Conservation (phyloP, 2,329 filamentous ascomycete genomes). For the Bipolaris zeicola region DNA sequence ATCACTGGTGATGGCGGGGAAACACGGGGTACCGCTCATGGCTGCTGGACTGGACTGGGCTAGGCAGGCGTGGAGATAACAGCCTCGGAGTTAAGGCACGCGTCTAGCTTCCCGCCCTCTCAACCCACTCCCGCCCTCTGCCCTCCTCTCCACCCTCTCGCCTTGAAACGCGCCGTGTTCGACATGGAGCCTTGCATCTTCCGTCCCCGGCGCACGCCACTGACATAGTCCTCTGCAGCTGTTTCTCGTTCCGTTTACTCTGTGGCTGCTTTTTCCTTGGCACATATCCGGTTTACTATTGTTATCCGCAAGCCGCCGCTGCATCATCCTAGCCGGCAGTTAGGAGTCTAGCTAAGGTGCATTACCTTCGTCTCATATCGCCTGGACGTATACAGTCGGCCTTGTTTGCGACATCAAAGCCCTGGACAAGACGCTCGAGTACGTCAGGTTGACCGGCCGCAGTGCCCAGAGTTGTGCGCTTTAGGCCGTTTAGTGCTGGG, state of each 20-base stretch:
- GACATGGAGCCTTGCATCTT: not conserved
- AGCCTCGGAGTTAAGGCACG: constrained; percentile 15
- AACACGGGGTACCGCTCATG: constrained; percentile 10
- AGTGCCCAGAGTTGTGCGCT: not conserved
- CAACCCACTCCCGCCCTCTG: constrained; percentile 1
- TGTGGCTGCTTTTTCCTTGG: not conserved
- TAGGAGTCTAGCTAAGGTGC: not conserved
- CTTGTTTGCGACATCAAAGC: not conserved
- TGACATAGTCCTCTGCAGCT: not conserved
- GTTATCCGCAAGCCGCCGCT: no score
- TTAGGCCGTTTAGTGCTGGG: not conserved
- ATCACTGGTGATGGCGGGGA: constrained; percentile 10
- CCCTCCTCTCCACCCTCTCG: constrained; percentile 3
- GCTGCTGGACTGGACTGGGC: constrained; percentile 11
- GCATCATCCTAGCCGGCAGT: not conserved
- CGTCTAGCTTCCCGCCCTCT: constrained; percentile 3
- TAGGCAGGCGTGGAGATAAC: constrained; percentile 16
- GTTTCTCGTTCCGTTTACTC: not conserved
- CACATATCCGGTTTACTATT: no score
- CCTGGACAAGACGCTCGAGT: not conserved
- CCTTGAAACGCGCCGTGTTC: constrained; percentile 7
- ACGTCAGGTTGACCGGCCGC: not conserved
- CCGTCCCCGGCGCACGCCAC: not conserved
- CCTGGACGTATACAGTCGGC: not conserved
- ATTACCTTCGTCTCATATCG: not conserved